Evolutionary conservation across 192 early-diverging fungal genomes (phyloP).

Genomic region (Rhizoclosmatium globosum): DNA sequence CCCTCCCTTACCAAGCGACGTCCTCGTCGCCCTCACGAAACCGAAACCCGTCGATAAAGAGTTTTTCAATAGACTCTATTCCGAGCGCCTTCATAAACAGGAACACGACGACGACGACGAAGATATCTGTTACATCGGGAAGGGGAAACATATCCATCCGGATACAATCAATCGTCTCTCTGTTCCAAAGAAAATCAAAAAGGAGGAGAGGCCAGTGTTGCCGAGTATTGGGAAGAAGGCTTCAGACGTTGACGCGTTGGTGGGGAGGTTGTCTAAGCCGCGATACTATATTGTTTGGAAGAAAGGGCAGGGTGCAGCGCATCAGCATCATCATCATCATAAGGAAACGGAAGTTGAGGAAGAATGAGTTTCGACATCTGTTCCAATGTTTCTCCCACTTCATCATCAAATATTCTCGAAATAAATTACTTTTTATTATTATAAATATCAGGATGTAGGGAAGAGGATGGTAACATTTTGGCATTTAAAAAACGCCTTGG

Average conservation of each 20-base stretch:
- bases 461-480: no score
- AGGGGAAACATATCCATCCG: neutral
- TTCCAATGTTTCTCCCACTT: no score
- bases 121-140: neutral
- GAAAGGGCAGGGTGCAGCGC: neutral
- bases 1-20: conserved; percentile 28
- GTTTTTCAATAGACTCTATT: conserved; percentile 28
- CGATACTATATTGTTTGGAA: conserved; percentile 36
- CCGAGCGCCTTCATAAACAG: neutral
- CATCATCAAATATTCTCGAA: no score
- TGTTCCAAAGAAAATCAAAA: conserved; percentile 15
- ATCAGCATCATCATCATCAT: no score
- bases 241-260: neutral
- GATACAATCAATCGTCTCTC: conserved; percentile 20
- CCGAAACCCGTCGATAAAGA: neutral
- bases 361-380: no score
- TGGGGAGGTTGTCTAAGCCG: conserved; percentile 25
- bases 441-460: no score
- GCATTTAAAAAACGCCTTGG: no score
- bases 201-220: neutral
- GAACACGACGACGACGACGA: neutral
- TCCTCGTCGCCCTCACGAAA: conserved; percentile 6
- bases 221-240: conserved; percentile 6
- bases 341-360: no score
- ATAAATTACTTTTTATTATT: no score